Evolutionary conservation across 768 basidiomycete species (phyloP), one percentile per base, ranked within the genome.

Genomic region (Kwoniella dejecticola): DNA sequence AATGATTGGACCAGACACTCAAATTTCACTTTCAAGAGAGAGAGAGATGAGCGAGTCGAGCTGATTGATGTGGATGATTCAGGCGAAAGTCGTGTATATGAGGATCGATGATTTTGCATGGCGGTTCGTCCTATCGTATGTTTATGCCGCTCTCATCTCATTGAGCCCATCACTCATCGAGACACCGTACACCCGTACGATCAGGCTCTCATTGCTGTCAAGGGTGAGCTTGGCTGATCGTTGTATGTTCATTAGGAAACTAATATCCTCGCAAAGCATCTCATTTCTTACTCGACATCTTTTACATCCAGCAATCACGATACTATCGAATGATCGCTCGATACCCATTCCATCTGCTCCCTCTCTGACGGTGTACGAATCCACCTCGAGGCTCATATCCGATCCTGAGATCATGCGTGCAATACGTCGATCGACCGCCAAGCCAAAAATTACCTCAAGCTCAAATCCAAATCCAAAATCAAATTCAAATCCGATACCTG

Each of bases 61-160:
- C 33, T 36, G 15, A 36, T 36, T 36, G 33, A 36, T 36, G n/a
- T 36, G 7, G 7, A 36, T 36, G 33, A 36, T 36, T 36, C 23
- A 50, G 48, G 48, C 33, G 15, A 50, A 47, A 27, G 46, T 48
- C 33, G 19, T 36, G 23, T 41, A 54, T 42, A 44, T 55, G 30
- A 47, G 46, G 23, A 33, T 36, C 21, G 56, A 57, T 27, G 45
- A 42, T 33, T 71, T 74, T 40, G 49, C 52, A 8, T 74, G 72
- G 72, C 46, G 59, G 13, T 74, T 74, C 53, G 55, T 61, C 36
- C 29, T 65, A 1, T 57, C 63, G 67, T 70, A 36, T 17, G 64
- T 64, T 46, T 24, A 21, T 12, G 41, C 19, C 23, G 19, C 15
- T 26, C 7, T 27, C 7, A 50, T 29, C 30, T 13, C 17, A 26